Evolutionary conservation across 306 rosid species (phyloP), one percentile per base, ranked within the genome.

Genomic region (Cercis canadensis): DNA sequence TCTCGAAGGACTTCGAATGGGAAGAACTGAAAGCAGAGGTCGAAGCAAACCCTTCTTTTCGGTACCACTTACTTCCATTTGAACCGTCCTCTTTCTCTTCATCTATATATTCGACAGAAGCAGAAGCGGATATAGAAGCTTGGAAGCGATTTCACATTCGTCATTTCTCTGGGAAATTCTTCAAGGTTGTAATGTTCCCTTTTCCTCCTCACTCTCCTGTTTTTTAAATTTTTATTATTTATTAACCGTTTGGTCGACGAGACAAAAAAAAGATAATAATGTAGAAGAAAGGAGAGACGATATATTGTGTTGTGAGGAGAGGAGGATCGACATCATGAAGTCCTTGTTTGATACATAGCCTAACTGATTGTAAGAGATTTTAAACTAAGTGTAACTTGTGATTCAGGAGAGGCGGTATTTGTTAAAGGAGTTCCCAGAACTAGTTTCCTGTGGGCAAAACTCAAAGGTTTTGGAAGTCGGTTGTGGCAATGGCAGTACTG

Each of bases 401-500:
- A 46, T 83, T 50, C 81, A 92, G 96, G 95, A 94, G 75, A 87
- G 98, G 47, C 87, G 98, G 59, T 94, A 94, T 69, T 77, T 94
- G 76, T 77, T 89, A 24, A 88, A 89, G 82, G 98, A 94, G 74
- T 94, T 90, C 67, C 95, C 97, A 4, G 90, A 87, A 56, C 57
- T 94, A 11, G 82, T 84, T 69, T 74, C 87, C 4, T 80, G 83
- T 60, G 72, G 77, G 57, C 75, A 85, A 43, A 61, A 72, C 52
- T 75, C 79, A 7, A 86, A 78, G 76, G 86, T 89, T 64, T 76
- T 94, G 76, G 98, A 90, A 85, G 87, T 86, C 45, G 98, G 98
- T 33, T 94, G 97, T 36, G 98, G 98, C 79, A 94, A 86, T 68
- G 97, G 92, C 57, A 94, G 98, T 75, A 90, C 97, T 11, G 77